Base-by-base conservation (phyloP, 2,329 filamentous ascomycete species). In the Calonectria multiphialidica region DNA sequence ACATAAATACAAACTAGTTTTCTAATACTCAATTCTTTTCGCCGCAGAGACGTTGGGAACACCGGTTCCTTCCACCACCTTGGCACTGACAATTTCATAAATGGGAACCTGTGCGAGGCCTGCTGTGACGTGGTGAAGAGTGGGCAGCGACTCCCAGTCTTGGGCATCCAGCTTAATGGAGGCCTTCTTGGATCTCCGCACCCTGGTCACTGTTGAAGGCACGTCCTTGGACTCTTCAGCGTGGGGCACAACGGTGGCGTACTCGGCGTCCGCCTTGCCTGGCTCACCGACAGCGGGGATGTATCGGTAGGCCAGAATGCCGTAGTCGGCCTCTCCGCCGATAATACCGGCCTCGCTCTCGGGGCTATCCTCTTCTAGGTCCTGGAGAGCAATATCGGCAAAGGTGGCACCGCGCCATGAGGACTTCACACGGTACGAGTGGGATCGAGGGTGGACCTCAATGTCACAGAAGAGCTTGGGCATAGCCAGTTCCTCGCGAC, bases 401-500 rank as follows among this genome's bases (percentile, higher is more conserved):
- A 74, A 76, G 6, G 49, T 61, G n/a, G 63, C 62, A 2, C 74
- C 74, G 16, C 68, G 47, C 72, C 72, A 76, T 3, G 68, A 72
- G 10, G 68, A 67, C 50, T 69, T 62, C 23, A 72, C 68, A 33
- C 71, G 63, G 57, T 70, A 71, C 18, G 66, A 61, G 9, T 67
- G 55, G 5, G 65, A 42, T 13, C 40, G 50, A 30, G 57, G 70
- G 67, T 66, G 33, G 15, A 89, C 74, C 61, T 90, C 84, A 23
- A 92, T 84, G 1, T 86, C 82, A 33, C 86, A 86, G 76, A 85
- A 90, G 0, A 91, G 75, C 81, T 91, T 92, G 2, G 89, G 89
- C 86, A 92, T 90, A 2, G 90, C 90, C 2, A 92, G 83, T 76
- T 92, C 90, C 68, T 92, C 90, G 2, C 90, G 83, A 0, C 89